A percentile compares a stretch with the other conserved stretches of the same genome.
phyloP scores from a whole-genome alignment of 2,329 filamentous ascomycete species.

The Colletotrichum paranaense region DNA sequence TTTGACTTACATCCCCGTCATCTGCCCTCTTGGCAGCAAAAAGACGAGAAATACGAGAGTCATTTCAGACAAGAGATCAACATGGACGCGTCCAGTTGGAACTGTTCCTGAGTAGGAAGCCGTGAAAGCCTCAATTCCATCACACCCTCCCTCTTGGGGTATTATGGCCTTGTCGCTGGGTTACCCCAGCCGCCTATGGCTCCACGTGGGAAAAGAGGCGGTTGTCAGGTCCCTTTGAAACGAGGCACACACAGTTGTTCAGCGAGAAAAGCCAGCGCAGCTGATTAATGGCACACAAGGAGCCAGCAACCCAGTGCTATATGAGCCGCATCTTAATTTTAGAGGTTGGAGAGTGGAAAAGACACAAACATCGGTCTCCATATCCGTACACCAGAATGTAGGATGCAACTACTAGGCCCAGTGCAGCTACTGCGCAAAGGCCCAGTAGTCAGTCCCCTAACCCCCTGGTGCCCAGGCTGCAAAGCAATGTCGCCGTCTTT shows the following conservation, averaged over 20 bases:
- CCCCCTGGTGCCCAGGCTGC: too few species aligned
- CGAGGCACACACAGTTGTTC: background rate
- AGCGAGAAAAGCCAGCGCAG: background rate
- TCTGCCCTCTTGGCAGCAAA: background rate
- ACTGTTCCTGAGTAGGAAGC: background rate
- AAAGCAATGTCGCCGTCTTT: background rate
- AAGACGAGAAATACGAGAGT: background rate
- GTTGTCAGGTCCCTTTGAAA: conserved; percentile 9
- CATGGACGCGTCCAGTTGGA: too few species aligned
- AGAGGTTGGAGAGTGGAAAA: background rate
- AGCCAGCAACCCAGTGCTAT: background rate
- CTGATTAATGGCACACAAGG: background rate
- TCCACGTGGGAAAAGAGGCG: conserved; percentile 25
- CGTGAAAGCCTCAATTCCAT: background rate
- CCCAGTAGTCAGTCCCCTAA: background rate
- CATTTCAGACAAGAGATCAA: background rate
- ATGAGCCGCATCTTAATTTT: background rate
- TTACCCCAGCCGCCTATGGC: conserved; percentile 12
- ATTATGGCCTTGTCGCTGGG: background rate
- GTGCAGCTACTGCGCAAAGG: background rate
- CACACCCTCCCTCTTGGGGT: background rate
- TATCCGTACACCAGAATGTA: background rate
- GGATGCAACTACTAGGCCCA: background rate
- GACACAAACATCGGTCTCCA: background rate
- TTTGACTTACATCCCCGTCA: background rate